Evolutionary conservation across 352 stramenopile species (phyloP), one percentile per base, ranked within the genome.

Genomic region (Phytophthora multivora): DNA sequence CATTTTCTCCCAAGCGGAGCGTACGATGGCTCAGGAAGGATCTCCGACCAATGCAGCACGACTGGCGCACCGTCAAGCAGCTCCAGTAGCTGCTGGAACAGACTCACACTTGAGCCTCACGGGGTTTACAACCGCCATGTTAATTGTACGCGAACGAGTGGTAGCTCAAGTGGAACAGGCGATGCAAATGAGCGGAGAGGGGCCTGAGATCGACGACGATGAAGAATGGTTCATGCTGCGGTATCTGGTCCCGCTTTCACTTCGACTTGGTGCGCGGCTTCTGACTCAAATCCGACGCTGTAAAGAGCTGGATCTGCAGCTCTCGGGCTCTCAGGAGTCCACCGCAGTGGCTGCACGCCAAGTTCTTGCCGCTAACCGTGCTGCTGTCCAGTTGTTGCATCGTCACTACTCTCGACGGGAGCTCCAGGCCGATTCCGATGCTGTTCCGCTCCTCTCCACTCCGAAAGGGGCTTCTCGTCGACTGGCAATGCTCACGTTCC

Each of bases 161-260:
- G 75, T 83, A 19, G 68, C 75, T 11, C 52, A 78, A 45, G 52
- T 59, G n/a, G 80, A 87, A 39, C 73, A 83, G 16, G 63, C 65
- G 10, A 57, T 56, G 45, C 56, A 72, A 49, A 43, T 47, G 8
- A 48, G 61, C n/a, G 51, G 66, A 35, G 59, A 66, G 1, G 50
- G 63, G 18, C 31, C 58, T 5, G 73, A 83, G 43, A 88, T 88
- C 35, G 74, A 88, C 19, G 73, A 88, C 55, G 80, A 84, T 54
- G 77, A 86, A 33, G 80, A 84, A 54, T 88, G 80, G 77, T 85
- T 89, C 39, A 72, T 86, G 57, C 65, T 77, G 16, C 77, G 75
- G 5, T 88, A 71, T 38, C 47, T 89, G n/a, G 58, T 86, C 12
- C 80, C 77, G 5, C 62, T 89, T 7, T 76, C 76, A 0, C 66